Percentiles rank a stretch among this genome's conserved stretches.
Evolutionary conservation across 2,329 filamentous ascomycete species (phyloP).

Genomic region (Ceratocystis huliohia): DNA sequence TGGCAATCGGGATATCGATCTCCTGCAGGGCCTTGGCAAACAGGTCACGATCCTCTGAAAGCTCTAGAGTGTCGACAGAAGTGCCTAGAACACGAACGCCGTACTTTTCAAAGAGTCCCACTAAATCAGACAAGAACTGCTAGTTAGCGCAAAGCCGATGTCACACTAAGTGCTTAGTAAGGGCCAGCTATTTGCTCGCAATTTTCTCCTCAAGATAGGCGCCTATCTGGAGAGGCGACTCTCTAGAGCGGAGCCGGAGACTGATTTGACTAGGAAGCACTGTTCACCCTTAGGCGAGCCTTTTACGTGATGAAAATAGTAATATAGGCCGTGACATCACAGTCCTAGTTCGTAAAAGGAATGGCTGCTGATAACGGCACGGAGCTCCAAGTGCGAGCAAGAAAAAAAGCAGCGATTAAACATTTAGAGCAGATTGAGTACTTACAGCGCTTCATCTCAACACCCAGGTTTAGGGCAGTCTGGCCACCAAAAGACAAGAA

Average conservation of each 20-base stretch:
- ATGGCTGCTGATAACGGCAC: slow-evolving; percentile 1
- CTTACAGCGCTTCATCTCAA: slow-evolving; percentile 75
- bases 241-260: slow-evolving; percentile 13
- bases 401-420: not conserved
- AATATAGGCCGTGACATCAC: slow-evolving; percentile 10
- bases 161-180: not conserved
- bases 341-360: not conserved
- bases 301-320: slow-evolving; percentile 17
- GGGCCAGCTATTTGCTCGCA: not conserved
- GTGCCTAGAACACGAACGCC: slow-evolving; percentile 93
- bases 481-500: slow-evolving; percentile 96
- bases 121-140: slow-evolving; percentile 9
- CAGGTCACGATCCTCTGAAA: slow-evolving; percentile 76
- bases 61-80: slow-evolving; percentile 84
- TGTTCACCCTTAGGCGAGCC: not conserved
- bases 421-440: not conserved
- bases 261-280: slow-evolving; percentile 13
- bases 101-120: slow-evolving; percentile 90
- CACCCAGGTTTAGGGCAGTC: slow-evolving; percentile 90
- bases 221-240: not conserved
- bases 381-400: slow-evolving; percentile 16
- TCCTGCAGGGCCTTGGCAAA: slow-evolving; percentile 93
- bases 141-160: slow-evolving; percentile 2
- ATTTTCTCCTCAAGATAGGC: not conserved
- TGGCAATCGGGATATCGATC: slow-evolving; percentile 93